phyloP scores from a whole-genome alignment of 1,284 basidiomycete species.

The Ganoderma resinaceum region DNA sequence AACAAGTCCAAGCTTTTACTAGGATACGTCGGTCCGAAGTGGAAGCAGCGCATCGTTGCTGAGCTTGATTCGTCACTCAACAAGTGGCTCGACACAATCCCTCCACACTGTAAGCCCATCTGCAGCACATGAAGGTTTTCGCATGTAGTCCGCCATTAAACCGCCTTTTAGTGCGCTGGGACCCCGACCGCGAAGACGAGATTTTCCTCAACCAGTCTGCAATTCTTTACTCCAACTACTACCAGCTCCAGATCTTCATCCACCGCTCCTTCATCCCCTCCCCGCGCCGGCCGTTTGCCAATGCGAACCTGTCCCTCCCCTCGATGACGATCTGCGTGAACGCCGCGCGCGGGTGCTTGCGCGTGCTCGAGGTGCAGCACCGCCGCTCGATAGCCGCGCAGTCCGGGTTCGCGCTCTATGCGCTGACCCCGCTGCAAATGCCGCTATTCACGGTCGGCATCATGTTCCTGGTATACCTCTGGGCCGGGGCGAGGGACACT shows the following conservation, averaged over 20 bases:
- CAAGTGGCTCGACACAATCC: constrained; percentile 33
- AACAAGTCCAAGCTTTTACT: constrained; percentile 31
- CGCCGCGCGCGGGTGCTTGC: constrained; percentile 14
- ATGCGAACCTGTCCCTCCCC: constrained; percentile 12
- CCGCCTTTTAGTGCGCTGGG: constrained; percentile 68
- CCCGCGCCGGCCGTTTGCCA: constrained; percentile 51
- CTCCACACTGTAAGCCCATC: constrained; percentile 30
- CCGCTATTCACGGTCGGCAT: constrained; percentile 64
- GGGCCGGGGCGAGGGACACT: constrained; percentile 60
- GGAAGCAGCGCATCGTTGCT: constrained; percentile 34
- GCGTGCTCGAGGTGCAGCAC: constrained; percentile 30
- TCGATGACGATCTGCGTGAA: constrained; percentile 20
- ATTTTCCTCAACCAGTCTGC: constrained; percentile 61
- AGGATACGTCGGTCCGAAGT: constrained; percentile 30
- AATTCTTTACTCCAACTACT: constrained; percentile 58
- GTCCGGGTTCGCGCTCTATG: constrained; percentile 21
- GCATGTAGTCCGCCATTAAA: too few species aligned
- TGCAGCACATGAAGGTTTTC: too few species aligned
- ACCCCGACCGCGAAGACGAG: constrained; percentile 52
- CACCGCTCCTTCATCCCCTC: constrained; percentile 68
- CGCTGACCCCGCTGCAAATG: constrained; percentile 35
- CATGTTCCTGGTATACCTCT: constrained; percentile 72
- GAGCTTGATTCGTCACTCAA: constrained; percentile 35
- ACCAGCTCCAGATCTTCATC: constrained; percentile 60
- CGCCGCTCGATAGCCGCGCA: constrained; percentile 38